Evolutionary conservation across 2,329 filamentous ascomycete species (phyloP).

Genomic region (Monosporascus sp.): DNA sequence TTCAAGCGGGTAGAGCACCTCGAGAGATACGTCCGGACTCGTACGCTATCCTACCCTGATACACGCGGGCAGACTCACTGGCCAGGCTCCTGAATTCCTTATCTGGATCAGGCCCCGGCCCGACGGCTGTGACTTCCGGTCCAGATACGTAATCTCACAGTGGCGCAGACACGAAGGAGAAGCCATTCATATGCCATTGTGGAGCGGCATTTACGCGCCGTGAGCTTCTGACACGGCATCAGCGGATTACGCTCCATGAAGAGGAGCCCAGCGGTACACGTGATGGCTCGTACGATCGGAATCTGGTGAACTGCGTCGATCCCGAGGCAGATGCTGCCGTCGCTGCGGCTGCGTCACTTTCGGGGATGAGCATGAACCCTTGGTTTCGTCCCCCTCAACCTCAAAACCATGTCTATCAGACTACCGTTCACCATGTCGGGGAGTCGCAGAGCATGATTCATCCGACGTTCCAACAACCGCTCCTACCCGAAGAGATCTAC

Average conservation of each 20-base stretch:
- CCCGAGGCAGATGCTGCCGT: slow-evolving; percentile 15
- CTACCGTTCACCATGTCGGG: background rate
- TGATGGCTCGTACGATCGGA: slow-evolving; percentile 7
- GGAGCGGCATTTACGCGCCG: slow-evolving; percentile 33
- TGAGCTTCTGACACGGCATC: slow-evolving; percentile 33
- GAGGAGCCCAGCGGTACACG: slow-evolving; percentile 11
- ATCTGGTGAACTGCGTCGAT: slow-evolving; percentile 2
- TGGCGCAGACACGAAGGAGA: slow-evolving; percentile 34
- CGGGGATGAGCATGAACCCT: slow-evolving; percentile 19
- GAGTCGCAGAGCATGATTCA: background rate
- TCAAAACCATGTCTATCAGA: background rate
- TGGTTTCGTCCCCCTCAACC: slow-evolving; percentile 8
- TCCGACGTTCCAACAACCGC: background rate
- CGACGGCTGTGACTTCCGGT: background rate
- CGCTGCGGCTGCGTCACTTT: slow-evolving; percentile 23
- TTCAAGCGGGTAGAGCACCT: slow-evolving; percentile 36
- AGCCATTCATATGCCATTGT: slow-evolving; percentile 33
- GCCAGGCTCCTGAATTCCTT: too few relatives aligned
- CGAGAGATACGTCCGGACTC: slow-evolving; percentile 33
- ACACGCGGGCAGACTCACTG: too few relatives aligned
- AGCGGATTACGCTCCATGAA: slow-evolving; percentile 27
- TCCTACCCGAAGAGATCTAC: background rate
- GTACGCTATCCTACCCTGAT: slow-evolving; percentile 18
- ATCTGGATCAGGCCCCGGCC: background rate
- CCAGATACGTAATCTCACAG: background rate